phyloP scores from a whole-genome alignment of 106 monocot genomes.

The Triglochin maritima region DNA sequence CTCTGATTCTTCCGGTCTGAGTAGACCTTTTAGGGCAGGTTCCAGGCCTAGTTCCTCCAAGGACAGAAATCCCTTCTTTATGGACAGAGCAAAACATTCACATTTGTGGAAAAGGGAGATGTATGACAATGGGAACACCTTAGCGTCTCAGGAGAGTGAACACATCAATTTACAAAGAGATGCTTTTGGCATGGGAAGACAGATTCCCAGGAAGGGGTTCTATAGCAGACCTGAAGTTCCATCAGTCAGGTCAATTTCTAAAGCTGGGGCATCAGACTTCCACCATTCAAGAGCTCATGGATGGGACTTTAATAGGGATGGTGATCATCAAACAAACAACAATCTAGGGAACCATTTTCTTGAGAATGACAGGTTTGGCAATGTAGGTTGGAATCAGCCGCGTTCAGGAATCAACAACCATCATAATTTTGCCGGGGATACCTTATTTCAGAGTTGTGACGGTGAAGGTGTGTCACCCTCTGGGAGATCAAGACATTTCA shows the following conservation, averaged over 20 bases:
- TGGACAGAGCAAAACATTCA: slow-evolving; percentile 32
- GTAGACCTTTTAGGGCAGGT: slow-evolving; percentile 27
- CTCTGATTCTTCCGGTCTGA: slow-evolving; percentile 34
- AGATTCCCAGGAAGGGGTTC: slow-evolving; percentile 29
- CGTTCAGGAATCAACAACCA: slow-evolving; percentile 33
- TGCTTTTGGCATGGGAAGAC: slow-evolving; percentile 31
- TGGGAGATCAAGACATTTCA: slow-evolving; percentile 46
- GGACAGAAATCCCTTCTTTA: slow-evolving; percentile 27
- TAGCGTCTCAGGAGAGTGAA: slow-evolving; percentile 20
- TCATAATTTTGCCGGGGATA: slow-evolving; percentile 30
- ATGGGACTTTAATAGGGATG: slow-evolving; percentile 32
- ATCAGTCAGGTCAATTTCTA: slow-evolving; percentile 29
- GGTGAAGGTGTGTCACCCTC: slow-evolving; percentile 42
- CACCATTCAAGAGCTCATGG: slow-evolving; percentile 27
- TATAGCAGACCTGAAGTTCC: slow-evolving; percentile 16
- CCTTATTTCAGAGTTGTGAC: slow-evolving; percentile 37
- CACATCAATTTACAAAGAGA: slow-evolving; percentile 31
- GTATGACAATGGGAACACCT: slow-evolving; percentile 22
- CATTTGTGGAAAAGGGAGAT: slow-evolving; percentile 33
- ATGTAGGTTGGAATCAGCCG: slow-evolving; percentile 35
- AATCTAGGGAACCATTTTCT: slow-evolving; percentile 42
- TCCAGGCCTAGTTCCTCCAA: slow-evolving; percentile 27
- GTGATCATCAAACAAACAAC: slow-evolving; percentile 29
- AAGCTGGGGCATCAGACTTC: slow-evolving; percentile 28
- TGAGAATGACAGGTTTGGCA: slow-evolving; percentile 50